Evolutionary conservation across 2,329 filamentous ascomycete genomes (phyloP), one percentile per base, ranked within the genome.

Genomic region (Colletotrichum echinochloae): DNA sequence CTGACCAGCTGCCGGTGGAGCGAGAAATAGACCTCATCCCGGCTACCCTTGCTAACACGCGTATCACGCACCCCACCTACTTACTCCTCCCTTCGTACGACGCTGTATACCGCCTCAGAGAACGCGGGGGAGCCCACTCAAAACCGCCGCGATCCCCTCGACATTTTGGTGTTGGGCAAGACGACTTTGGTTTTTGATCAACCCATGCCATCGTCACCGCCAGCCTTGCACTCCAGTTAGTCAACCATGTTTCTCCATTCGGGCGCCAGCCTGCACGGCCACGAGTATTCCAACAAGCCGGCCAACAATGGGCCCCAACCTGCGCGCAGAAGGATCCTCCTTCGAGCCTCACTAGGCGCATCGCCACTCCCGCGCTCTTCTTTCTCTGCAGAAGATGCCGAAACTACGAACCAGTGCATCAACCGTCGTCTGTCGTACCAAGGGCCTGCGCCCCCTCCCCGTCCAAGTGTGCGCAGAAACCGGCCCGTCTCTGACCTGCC

Each of bases 221-320:
- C 16, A 20, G 37, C 44, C 6, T 28, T 30, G 11, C 54, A 14
- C 28, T n/a, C 48, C 11, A 65, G 60, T 35, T 65, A 65, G 39
- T 28, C 26, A 79, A 79, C 71, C 73, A 90, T 90, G 88, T 88
- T 90, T 76, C 80, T 90, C 41, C 88, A 90, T 75, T 83, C 87
- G 23, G 88, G 87, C 55, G 88, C 88, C 60, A 86, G 87, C 78
- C 81, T 90, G 26, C 87, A 90, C 76, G 88, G 87, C 77, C 88
- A 89, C 76, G 87, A 89, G 76, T 89, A 87, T 74, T 88, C 87
- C 37, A 78, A 79, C 66, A 78, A 79, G 54, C 75, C 79, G 64
- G 67, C 78, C 30, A 74, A 79, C 46, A 70, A 56, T 28, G 60
- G 26, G 26, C 76, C 77, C 48, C 73, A 78, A 65, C 79, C 78